A percentile compares a stretch with the other conserved stretches of the same genome.
phyloP scores from a whole-genome alignment of 805 yeast species.

The Candida mattraensis region DNA sequence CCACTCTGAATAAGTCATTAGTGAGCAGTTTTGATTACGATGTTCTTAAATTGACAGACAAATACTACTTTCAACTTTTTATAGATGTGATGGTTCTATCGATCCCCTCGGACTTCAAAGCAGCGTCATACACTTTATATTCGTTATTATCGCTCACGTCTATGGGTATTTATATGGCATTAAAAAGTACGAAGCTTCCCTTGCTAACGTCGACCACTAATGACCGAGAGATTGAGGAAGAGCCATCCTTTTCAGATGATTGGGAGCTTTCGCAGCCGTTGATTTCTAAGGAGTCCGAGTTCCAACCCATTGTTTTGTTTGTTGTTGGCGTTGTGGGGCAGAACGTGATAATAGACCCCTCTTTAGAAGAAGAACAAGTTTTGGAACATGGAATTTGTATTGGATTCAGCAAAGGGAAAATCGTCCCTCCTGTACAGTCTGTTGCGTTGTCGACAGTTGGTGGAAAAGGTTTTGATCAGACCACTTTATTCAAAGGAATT shows the following conservation, averaged over 20 bases:
- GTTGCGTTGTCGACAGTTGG: constrained; percentile 54
- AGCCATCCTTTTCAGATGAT: constrained; percentile 89
- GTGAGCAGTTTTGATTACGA: constrained; percentile 51
- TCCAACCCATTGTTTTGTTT: constrained; percentile 75
- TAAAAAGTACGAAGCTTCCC: constrained; percentile 77
- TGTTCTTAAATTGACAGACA: constrained; percentile 62
- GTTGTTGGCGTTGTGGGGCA: constrained; percentile 73
- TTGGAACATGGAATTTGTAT: constrained; percentile 79
- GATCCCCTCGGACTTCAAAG: constrained; percentile 40
- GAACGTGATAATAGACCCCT: constrained; percentile 77
- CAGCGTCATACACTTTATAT: constrained; percentile 70
- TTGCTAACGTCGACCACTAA: constrained; percentile 66
- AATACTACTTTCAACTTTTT: constrained; percentile 72
- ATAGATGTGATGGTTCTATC: constrained; percentile 81
- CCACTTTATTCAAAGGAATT: constrained; percentile 52
- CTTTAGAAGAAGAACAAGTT: constrained; percentile 84
- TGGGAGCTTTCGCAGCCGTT: constrained; percentile 62
- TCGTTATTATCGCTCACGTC: constrained; percentile 60
- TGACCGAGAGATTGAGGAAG: constrained; percentile 71
- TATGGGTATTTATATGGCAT: constrained; percentile 76
- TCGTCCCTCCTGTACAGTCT: constrained; percentile 72
- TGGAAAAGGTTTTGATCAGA: constrained; percentile 56
- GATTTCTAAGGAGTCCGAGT: constrained; percentile 37
- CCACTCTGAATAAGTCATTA: constrained; percentile 56
- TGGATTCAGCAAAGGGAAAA: constrained; percentile 66